Evolutionary conservation across 2,329 filamentous ascomycete genomes (phyloP), one percentile per base, ranked within the genome.

Genomic region (Canariomyces notabilis): DNA sequence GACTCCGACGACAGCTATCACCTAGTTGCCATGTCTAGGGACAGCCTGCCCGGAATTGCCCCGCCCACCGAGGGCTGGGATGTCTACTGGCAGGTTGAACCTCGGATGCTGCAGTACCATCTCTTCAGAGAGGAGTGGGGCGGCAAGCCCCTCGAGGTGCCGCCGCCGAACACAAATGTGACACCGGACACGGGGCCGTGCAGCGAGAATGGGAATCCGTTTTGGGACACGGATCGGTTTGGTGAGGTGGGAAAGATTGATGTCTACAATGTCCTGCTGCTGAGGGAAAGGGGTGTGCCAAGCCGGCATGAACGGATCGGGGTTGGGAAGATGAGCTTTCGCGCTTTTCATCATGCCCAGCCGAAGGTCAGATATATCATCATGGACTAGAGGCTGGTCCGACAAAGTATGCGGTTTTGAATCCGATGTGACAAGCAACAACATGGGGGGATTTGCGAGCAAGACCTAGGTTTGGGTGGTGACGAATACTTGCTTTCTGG

Each of bases 221-320:
- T 38, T 19, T 50, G 48, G 48, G 48, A 50, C 14, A 14, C 26
- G 6, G 31, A 23, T 18, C 23, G 48, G 23, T 50, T 47, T 34
- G 44, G 40, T 22, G 16, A 26, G 5, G 38, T 41, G 14, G 20
- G 16, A 4, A 18, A 34, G 19, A 14, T 47, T 7, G 36, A 38
- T 42, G 40, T 50, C 18, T 50, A 50, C 21, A 50, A 50, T 22
- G 44, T 50, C 12, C 21, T 50, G 26, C 19, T 50, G 32, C 18
- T 50, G 37, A 44, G 44, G 37, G 42, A 15, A 32, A 22, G 37
- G 35, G 22, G 12, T 3, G 36, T 7, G 22, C 14, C 23, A 36
- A 26, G 31, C 14, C 26, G 46, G 41, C 23, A 32, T 9, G 23
- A 42, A 22, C 20, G 47, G 42, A 37, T 45, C 16, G 47, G 47